Evolutionary conservation across 345 rosid genomes (phyloP).

Genomic region (Theobroma cacao): DNA sequence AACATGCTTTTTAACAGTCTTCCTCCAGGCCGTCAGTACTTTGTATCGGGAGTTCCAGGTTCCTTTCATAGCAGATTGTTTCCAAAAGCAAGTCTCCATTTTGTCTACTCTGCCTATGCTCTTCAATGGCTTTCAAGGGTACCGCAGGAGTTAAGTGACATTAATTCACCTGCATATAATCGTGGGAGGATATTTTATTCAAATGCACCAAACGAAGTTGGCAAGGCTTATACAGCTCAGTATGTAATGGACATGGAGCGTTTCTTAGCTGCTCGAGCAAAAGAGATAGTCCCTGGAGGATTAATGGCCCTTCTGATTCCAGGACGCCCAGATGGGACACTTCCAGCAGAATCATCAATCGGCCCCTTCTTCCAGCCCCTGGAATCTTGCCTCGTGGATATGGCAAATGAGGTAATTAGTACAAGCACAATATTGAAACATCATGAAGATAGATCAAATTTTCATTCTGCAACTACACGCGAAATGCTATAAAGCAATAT

Average conservation of each 20-base stretch:
- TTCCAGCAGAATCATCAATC: neutral
- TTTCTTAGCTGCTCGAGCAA: constrained; percentile 17
- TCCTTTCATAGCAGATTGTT: constrained; percentile 20
- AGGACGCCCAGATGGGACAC: constrained; percentile 11
- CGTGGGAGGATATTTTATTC: constrained; percentile 7
- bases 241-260: constrained; percentile 16
- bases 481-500: no score
- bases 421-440: no score
- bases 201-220: constrained; percentile 12
- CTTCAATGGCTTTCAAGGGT: constrained; percentile 12
- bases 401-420: constrained; percentile 15
- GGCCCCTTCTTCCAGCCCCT: neutral
- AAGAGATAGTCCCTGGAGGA: constrained; percentile 20
- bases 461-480: no score
- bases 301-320: constrained; percentile 1
- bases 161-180: constrained; percentile 8
- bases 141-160: constrained; percentile 3
- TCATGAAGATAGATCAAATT: no score
- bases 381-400: constrained; percentile 15
- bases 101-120: constrained; percentile 11
- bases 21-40: constrained; percentile 3
- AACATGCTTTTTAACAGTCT: neutral
- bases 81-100: no score
- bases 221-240: constrained; percentile 12
- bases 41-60: constrained; percentile 14